Evolutionary conservation across 2,329 filamentous ascomycete genomes (phyloP).

Genomic region (Cercospora canescens): DNA sequence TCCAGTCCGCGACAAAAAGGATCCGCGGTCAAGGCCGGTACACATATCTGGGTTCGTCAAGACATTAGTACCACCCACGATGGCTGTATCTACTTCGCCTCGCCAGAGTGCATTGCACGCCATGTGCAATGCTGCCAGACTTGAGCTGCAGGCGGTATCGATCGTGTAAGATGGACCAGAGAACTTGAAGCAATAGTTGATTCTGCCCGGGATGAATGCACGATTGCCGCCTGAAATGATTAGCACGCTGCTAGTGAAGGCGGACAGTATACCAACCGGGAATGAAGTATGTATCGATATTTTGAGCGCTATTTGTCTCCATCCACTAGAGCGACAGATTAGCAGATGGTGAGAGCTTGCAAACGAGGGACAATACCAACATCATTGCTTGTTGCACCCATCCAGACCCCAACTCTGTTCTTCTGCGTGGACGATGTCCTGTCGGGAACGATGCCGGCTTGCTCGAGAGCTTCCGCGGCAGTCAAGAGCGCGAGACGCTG

Average conservation of each 20-base stretch:
- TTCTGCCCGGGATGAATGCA: conserved; percentile 21
- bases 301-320: conserved; percentile 25
- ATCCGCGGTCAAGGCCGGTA: conserved; percentile 25
- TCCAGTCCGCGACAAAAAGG: conserved; percentile 23
- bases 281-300: conserved; percentile 27
- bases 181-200: conserved; percentile 31
- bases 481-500: conserved; percentile 29
- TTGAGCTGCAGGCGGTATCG: conserved; percentile 32
- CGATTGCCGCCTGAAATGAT: conserved; percentile 1
- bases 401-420: conserved; percentile 35
- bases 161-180: conserved; percentile 25
- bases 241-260: background rate
- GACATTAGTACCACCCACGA: conserved; percentile 29
- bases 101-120: conserved; percentile 28
- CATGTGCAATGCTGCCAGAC: conserved; percentile 24
- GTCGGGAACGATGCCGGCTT: conserved; percentile 30
- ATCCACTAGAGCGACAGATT: conserved; percentile 13
- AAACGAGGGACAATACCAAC: background rate
- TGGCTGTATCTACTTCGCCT: conserved; percentile 25
- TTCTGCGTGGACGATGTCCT: conserved; percentile 31
- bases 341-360: background rate
- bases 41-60: conserved; percentile 26
- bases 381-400: conserved; percentile 37
- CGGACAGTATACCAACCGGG: conserved; percentile 3
- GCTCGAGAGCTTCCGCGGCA: conserved; percentile 32